Evolutionary conservation across 345 rosid genomes (phyloP).

Genomic region (Arabidopsis arenosa): DNA sequence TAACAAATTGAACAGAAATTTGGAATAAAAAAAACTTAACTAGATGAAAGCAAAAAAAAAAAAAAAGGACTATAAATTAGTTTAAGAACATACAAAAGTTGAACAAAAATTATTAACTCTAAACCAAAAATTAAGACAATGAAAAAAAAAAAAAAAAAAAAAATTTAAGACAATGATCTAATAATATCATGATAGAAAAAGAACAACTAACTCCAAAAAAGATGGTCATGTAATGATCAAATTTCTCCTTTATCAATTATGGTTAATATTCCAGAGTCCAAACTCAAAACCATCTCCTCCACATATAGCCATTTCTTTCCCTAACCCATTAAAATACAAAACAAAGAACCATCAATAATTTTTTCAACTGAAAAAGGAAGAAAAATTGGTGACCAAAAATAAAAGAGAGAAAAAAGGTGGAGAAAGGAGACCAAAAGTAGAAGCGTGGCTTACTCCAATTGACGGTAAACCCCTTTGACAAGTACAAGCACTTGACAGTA

Average conservation of each 20-base stretch:
- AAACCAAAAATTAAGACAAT: not conserved
- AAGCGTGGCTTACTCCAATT: slow-evolving; percentile 1
- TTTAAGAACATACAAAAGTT: not conserved
- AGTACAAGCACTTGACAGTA: slow-evolving; percentile 5
- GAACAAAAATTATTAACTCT: not conserved
- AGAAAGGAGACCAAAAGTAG: slow-evolving; percentile 5
- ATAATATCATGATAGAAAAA: not conserved
- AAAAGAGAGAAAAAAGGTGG: not conserved
- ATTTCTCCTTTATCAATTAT: not conserved
- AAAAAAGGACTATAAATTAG: no score
- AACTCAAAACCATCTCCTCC: slow-evolving; percentile 11
- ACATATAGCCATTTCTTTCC: not conserved
- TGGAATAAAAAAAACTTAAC: no score
- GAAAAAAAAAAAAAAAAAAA: no score
- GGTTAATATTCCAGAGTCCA: slow-evolving; percentile 16
- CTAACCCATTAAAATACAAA: not conserved
- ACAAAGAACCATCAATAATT: slow-evolving; percentile 30
- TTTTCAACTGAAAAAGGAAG: slow-evolving; percentile 26
- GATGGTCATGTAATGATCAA: slow-evolving; percentile 5
- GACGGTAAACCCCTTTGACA: slow-evolving; percentile 22
- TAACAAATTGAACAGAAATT: no score
- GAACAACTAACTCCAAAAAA: not conserved
- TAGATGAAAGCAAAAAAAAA: no score
- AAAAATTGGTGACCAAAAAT: slow-evolving; percentile 9
- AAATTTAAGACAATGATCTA: not conserved